These are phyloP conservation scores for Omphalea diandra DNA, from an alignment of 441 rosid genomes.

Conservation along the genomic window DNA sequence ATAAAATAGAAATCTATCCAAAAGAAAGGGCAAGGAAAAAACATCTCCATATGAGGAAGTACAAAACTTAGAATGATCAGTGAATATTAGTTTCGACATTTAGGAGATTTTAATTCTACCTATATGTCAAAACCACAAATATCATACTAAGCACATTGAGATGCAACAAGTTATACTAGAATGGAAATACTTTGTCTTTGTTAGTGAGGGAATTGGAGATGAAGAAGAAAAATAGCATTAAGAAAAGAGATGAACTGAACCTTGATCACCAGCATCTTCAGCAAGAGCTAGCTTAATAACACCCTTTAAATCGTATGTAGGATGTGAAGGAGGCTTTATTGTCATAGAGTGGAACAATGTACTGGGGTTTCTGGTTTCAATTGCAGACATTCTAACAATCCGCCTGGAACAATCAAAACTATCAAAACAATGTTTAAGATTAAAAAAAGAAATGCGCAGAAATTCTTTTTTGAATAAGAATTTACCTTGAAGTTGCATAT, in stretches of 20 bases:
- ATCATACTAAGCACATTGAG: neutral
- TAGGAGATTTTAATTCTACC: neutral
- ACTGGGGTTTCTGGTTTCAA: constrained; percentile 30
- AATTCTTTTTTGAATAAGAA: neutral
- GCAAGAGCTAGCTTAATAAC: constrained; percentile 71
- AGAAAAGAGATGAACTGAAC: constrained; percentile 31
- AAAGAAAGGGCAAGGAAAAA: too few relatives aligned
- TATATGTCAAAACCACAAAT: neutral
- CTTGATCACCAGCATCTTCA: constrained; percentile 93
- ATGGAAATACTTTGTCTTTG: neutral
- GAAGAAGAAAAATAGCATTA: neutral
- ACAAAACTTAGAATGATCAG: constrained; percentile 2
- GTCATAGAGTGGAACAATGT: constrained; percentile 39
- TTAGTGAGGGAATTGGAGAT: neutral
- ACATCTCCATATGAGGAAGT: neutral
- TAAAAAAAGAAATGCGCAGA: neutral
- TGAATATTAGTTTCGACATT: neutral
- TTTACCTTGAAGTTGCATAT: constrained; percentile 50
- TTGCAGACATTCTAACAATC: constrained; percentile 60
- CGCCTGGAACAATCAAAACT: constrained; percentile 46
- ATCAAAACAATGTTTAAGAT: constrained; percentile 8
- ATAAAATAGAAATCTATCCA: too few relatives aligned
- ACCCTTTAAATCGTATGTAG: constrained; percentile 79
- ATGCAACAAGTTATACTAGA: constrained; percentile 4
- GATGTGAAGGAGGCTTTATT: constrained; percentile 88